Percentiles rank a stretch among this genome's conserved stretches.
These are phyloP conservation scores for Kockiozyma suomiensis DNA, from an alignment of 805 yeast genomes.

Conservation along the genomic window DNA sequence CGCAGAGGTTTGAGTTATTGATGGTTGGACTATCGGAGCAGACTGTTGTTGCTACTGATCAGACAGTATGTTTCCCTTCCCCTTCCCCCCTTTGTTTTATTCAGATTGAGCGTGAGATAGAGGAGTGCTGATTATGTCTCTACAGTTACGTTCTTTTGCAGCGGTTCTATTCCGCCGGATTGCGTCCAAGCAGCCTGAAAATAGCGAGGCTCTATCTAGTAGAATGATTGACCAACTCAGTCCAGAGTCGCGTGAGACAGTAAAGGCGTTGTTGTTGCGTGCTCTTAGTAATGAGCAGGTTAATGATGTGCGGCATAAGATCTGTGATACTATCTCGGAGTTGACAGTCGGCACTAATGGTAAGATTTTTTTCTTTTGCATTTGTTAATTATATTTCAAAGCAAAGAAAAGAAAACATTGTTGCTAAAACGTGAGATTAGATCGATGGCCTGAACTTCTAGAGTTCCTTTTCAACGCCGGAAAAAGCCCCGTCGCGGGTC, in stretches of 20 bases:
- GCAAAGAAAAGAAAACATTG: too few species aligned
- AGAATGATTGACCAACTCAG: slow-evolving; percentile 75
- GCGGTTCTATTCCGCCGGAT: slow-evolving; percentile 90
- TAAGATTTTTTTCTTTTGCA: slow-evolving; percentile 33
- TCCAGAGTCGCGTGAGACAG: slow-evolving; percentile 59
- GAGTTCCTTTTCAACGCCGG: slow-evolving; percentile 74
- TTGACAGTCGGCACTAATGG: slow-evolving; percentile 55
- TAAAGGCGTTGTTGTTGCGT: slow-evolving; percentile 64
- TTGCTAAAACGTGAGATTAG: slow-evolving; percentile 40
- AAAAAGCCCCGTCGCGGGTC: slow-evolving; percentile 57
- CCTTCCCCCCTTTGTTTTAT: not conserved
- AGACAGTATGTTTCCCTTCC: slow-evolving; percentile 43
- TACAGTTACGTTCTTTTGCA: slow-evolving; percentile 57
- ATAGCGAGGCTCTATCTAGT: slow-evolving; percentile 60
- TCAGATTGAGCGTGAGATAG: not conserved
- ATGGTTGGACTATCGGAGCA: slow-evolving; percentile 80
- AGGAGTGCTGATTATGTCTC: not conserved
- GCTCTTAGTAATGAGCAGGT: slow-evolving; percentile 72
- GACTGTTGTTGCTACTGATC: slow-evolving; percentile 61
- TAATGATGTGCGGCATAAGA: slow-evolving; percentile 82
- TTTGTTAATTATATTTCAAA: too few species aligned
- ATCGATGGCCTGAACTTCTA: slow-evolving; percentile 77
- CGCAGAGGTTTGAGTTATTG: slow-evolving; percentile 67
- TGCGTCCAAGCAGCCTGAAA: slow-evolving; percentile 69
- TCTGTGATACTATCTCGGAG: slow-evolving; percentile 93